Evolutionary conservation across 306 rosid species (phyloP), one percentile per base, ranked within the genome.

Genomic region (Cercis canadensis): DNA sequence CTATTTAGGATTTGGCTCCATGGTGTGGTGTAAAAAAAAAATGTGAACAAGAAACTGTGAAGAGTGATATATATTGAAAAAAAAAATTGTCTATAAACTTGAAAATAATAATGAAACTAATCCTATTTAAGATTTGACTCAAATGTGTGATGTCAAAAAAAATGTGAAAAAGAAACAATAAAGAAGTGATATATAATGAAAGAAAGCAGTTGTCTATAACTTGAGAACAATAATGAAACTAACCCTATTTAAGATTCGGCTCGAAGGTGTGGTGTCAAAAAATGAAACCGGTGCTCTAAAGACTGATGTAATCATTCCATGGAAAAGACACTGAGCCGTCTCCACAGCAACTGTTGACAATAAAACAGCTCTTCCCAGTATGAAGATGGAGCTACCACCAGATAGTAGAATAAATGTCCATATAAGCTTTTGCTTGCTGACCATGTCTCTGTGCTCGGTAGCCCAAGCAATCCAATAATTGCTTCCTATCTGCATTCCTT

Each of bases 391-490:
- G 76, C 87, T 86, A 62, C 87, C 90, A 9, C 85, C 85, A 11
- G 90, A 86, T 44, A 86, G 15, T 58, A 86, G 34, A 49, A 54
- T 34, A 57, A 77, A 86, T 7, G 75, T 81, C 56, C 78, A 80
- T 37, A 86, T 70, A 60, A 86, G 56, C 47, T 69, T 51, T 66
- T 71, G 34, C 67, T 29, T 76, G 39, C 67, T 77, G 49, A 82
- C 80, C 52, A 33, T 76, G 31, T 68, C 62, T 53, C 72, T 81
- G 24, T 57, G 75, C 57, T 83, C 87, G n/a, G 86, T 69, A 49
- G 83, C 90, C 90, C 90, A 86, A 31, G 90, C 72, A 57, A 86
- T 74, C 90, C 90, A 86, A 70, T 86, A 86, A 75, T 77, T 86
- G 77, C 86, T 86, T 41, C 84, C 85, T 77, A 86, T 80, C 36